A percentile compares a stretch with the other conserved stretches of the same genome.
Conservation (phyloP, 768 basidiomycete species). For the Boletus subparvulus region DNA sequence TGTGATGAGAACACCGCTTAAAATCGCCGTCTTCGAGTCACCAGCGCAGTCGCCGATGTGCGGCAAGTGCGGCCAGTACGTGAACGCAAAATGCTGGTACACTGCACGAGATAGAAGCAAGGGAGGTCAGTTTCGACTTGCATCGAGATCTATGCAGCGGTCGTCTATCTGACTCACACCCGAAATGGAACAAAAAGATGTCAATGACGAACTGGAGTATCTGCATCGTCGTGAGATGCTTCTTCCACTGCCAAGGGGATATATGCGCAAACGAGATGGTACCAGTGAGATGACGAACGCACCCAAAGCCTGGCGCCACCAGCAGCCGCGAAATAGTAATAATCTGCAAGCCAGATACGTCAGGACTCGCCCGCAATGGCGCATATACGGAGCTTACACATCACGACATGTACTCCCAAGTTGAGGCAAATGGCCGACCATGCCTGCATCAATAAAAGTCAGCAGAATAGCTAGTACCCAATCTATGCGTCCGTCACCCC, state of each 20-base stretch:
- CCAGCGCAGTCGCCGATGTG: constrained; percentile 29
- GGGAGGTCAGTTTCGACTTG: neutral
- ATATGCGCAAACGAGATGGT: neutral
- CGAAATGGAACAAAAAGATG: constrained; percentile 20
- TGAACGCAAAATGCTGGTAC: constrained; percentile 29
- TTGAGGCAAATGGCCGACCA: constrained; percentile 91
- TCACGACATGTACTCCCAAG: constrained; percentile 87
- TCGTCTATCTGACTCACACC: constrained; percentile 16
- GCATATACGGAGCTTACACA: constrained; percentile 63
- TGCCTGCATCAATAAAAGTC: constrained; percentile 49
- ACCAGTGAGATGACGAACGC: neutral
- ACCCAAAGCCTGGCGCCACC: constrained; percentile 43
- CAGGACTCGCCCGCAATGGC: neutral
- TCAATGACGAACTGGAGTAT: constrained; percentile 28
- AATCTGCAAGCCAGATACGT: constrained; percentile 55
- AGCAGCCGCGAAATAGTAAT: constrained; percentile 97
- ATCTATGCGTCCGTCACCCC: constrained; percentile 49
- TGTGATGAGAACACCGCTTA: constrained; percentile 14
- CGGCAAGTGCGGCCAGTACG: constrained; percentile 23
- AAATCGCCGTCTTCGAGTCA: constrained; percentile 17
- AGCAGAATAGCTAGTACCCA: neutral
- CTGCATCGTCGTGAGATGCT: constrained; percentile 27
- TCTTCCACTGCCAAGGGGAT: constrained; percentile 24
- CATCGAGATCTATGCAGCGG: neutral
- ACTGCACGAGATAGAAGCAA: constrained; percentile 6